Evolutionary conservation across 495 filamentous ascomycete genomes (phyloP), one percentile per base, ranked within the genome.

Genomic region (Astrothelium subdiscretum): DNA sequence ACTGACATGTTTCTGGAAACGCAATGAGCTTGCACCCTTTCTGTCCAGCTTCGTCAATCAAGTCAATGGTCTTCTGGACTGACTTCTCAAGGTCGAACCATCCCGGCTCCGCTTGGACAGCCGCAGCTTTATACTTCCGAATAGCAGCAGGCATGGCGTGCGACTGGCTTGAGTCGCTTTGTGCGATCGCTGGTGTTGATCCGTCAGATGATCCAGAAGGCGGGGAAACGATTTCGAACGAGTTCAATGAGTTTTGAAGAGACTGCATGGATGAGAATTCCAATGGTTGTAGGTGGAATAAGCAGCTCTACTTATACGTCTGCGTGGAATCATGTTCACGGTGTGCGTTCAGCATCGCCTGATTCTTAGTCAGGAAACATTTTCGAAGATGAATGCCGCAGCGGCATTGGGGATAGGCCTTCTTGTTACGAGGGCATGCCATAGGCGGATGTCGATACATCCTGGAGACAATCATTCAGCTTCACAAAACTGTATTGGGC

Each of bases 1-100:
- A 31, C 26, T 35, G 54, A 76, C 76, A 85, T 44, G 71, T 73
- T 67, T 86, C 81, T 2, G 81, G 76, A 63, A 86, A 85, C 3
- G 78, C 72, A 20, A 84, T 70, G 31, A 87, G 68, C 63, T 76
- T 67, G 0, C 79, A 82, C 0, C 74, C 78, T 32, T 79, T 76
- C 3, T 66, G 35, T 6, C 79, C 80, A 2, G 83, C 83, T 65
- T 85, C 78, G 27, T 61, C 65, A 58, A 85, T 84, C 35, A 84
- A 70, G 0, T 62, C 63, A 59, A 74, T 77, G 2, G 81, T 82
- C 64, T 84, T 85, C 2, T 67, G 62, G 11, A 84, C 74, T 2
- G 74, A 72, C 0, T 63, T 77, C 0, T 72, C 66, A 1, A 86
- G 72, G 63, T 85, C 78, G 0, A 85, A 70, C 79, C 81, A 83